Conservation (phyloP, 2,329 filamentous ascomycete genomes). For the Eurotiales sp. region DNA sequence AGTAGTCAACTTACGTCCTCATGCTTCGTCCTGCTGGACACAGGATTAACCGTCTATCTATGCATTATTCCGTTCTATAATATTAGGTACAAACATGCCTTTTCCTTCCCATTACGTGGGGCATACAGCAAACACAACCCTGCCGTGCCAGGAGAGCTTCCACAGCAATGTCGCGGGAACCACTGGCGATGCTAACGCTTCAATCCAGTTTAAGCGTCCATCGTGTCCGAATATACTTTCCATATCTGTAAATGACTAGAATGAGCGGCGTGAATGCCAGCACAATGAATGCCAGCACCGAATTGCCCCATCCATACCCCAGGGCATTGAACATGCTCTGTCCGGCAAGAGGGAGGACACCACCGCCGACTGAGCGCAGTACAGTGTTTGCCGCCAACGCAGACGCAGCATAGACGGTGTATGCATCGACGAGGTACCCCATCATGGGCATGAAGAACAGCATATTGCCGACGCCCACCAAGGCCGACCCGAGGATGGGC, state of each 20-base stretch:
- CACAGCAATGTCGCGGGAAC: no score
- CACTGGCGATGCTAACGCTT: no score
- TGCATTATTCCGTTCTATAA: no score
- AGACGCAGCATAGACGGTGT: constrained; percentile 38
- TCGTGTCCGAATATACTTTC: constrained; percentile 23
- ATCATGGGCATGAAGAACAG: constrained; percentile 47
- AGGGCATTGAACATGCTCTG: constrained; percentile 43
- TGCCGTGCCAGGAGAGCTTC: no score
- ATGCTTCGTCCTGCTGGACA: no score
- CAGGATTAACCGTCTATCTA: no score
- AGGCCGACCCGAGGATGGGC: constrained; percentile 52
- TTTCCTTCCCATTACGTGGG: constrained; percentile 9
- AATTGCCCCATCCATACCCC: constrained; percentile 47
- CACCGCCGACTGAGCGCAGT: constrained; percentile 51
- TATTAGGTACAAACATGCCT: no score
- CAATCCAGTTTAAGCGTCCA: constrained; percentile 14
- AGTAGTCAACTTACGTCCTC: no score
- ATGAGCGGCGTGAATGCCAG: constrained; percentile 42
- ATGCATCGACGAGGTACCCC: constrained; percentile 58
- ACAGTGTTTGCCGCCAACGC: constrained; percentile 52
- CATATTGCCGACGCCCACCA: constrained; percentile 52
- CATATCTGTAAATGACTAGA: constrained; percentile 27
- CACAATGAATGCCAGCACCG: constrained; percentile 52
- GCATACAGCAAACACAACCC: no score
- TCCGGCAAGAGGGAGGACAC: constrained; percentile 58